Evolutionary conservation across 1,284 basidiomycete species (phyloP).

Genomic region (Ceratobasidium papillatum): DNA sequence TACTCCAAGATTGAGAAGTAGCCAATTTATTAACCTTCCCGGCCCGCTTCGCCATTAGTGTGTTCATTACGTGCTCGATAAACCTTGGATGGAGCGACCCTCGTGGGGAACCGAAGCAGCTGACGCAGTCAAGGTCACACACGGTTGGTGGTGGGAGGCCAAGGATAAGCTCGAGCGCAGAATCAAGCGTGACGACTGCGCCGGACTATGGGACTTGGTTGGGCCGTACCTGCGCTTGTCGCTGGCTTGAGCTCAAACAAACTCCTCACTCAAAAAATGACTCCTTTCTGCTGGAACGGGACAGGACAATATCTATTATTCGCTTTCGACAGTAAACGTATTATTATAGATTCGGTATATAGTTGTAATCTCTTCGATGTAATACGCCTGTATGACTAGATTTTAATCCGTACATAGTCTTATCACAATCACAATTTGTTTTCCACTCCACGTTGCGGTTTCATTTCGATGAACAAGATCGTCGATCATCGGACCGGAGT

Average conservation of each 20-base stretch:
- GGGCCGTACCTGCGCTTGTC: constrained; percentile 24
- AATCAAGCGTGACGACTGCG: constrained; percentile 21
- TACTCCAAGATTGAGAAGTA: neutral
- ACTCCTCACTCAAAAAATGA: neutral
- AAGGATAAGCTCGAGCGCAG: constrained; percentile 24
- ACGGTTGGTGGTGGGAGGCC: constrained; percentile 39
- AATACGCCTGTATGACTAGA: constrained; percentile 25
- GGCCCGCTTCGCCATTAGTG: constrained; percentile 46
- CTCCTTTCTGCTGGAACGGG: neutral
- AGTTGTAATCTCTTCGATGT: neutral
- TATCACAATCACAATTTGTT: neutral
- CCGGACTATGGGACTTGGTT: constrained; percentile 22
- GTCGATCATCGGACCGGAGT: constrained; percentile 15
- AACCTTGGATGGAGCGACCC: constrained; percentile 46
- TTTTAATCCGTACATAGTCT: constrained; percentile 23
- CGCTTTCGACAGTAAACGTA: constrained; percentile 21
- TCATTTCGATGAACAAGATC: constrained; percentile 13
- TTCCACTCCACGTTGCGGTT: neutral
- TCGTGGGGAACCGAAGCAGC: constrained; percentile 27
- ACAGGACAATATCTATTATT: neutral
- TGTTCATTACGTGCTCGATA: constrained; percentile 53
- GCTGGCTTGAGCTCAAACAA: constrained; percentile 4
- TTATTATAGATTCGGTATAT: constrained; percentile 25
- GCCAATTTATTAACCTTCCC: constrained; percentile 10
- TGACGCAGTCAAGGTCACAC: constrained; percentile 33